Conservation (phyloP, 495 filamentous ascomycete genomes). For the Penicillium goetzii region DNA sequence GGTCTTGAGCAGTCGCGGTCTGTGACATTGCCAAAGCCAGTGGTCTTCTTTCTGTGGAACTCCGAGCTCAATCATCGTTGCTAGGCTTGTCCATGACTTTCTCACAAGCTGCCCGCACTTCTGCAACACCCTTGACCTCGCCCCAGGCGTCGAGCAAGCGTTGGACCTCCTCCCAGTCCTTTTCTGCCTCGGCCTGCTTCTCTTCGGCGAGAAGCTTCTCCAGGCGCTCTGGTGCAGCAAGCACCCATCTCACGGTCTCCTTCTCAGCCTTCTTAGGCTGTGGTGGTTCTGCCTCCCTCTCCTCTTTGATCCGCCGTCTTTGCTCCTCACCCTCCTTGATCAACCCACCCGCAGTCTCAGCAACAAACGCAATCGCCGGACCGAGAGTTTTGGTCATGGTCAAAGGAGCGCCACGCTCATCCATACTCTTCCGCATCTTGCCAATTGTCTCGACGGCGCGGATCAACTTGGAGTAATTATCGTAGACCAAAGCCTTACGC, state of each 20-base stretch:
- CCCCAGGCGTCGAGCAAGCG: constrained; percentile 57
- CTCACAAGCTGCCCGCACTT: constrained; percentile 63
- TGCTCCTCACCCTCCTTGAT: constrained; percentile 57
- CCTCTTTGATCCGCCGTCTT: constrained; percentile 40
- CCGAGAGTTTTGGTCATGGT: constrained; percentile 66
- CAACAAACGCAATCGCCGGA: constrained; percentile 79
- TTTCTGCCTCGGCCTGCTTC: constrained; percentile 57
- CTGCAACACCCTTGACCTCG: constrained; percentile 61
- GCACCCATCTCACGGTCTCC: constrained; percentile 72
- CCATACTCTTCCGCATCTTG: constrained; percentile 59
- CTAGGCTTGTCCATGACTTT: constrained; percentile 50
- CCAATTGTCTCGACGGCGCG: constrained; percentile 93
- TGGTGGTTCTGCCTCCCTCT: constrained; percentile 36
- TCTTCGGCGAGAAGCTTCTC: constrained; percentile 52
- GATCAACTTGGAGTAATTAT: constrained; percentile 97
- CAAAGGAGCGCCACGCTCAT: constrained; percentile 50
- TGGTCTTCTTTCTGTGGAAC: background rate
- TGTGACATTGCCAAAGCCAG: background rate
- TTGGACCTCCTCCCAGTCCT: constrained; percentile 60
- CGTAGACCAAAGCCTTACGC: constrained; percentile 94
- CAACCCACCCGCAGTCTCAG: constrained; percentile 71
- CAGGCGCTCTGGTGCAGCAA: constrained; percentile 60
- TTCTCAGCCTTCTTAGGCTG: constrained; percentile 56
- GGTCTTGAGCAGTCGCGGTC: background rate
- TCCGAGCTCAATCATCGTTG: constrained; percentile 33